Base-by-base conservation (phyloP, 2,329 filamentous ascomycete species). In the Hymenoscyphus repandus region DNA sequence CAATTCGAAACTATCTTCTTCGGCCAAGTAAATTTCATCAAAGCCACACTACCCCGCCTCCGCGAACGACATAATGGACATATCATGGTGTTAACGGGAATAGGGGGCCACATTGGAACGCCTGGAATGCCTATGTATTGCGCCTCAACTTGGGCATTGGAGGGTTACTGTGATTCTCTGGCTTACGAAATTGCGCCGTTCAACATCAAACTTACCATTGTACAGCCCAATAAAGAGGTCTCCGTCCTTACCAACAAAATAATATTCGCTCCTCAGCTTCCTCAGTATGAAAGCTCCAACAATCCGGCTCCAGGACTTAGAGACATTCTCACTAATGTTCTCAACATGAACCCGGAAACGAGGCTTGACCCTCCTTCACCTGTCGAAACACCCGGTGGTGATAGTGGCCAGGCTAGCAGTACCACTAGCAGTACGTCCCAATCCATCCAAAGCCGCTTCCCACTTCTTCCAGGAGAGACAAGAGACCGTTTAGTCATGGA, bases 1-100 rank as follows among this genome's bases (percentile, higher is more conserved):
- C 92, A 96, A 67, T 96, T 97, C 67, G 92, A 97, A 68, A 84
- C 83, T 56, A 90, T 95, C 62, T 97, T 95, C 74, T 97, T 97
- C 69, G 90, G 89, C 1, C 90, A 95, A 51, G 86, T 97, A 68
- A 97, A 97, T 70, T 89, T 95, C 66, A 95, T 97, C 73, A 95
- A 93, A 68, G 88, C 91, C 12, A 78, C 84, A 1, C 75, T 99
- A 18, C 90, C 92, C 1, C 78, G 84, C 49, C 85, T 97, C 68
- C 80, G 93, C 39, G 76, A 78, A 53, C 86, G 91, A 64, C 84
- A 86, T 60, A 90, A 85, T 7, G 93, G 93, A 0, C 93, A 99
- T 68, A 86, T 97, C 56, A 85, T 97, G 56, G 81, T 95, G 49
- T 77, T 97, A 45, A 93, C 90, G 6, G 92, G 90, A 55, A 90